Evolutionary conservation across 768 basidiomycete genomes (phyloP), one percentile per base, ranked within the genome.

Genomic region (Boletus subcaerulescens): DNA sequence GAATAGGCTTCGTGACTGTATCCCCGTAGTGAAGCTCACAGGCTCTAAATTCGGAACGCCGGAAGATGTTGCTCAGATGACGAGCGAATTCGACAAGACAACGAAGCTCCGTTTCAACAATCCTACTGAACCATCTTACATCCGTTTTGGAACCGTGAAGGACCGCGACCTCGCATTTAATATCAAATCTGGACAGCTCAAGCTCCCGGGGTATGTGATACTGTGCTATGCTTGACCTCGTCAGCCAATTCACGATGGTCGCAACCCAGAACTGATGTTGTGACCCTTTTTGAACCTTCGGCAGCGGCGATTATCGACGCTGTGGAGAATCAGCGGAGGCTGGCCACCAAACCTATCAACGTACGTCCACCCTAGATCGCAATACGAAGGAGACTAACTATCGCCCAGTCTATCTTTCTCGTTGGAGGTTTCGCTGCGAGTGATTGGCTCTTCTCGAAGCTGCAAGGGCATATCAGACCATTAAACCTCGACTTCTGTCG

Each of bases 121-220:
- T 49, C 56, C 70, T 10, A 46, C 60, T 0, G 74, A 80, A 20
- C 71, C 73, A 2, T 73, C 76, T 31, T 81, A 73, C 60, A 74
- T 83, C 52, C 74, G 72, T 49, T 81, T 83, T 53, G 81, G 80
- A 17, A 71, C 70, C 3, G 68, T 70, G 15, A 65, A 65, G 26
- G 80, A 80, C 57, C 75, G 72, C 39, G 78, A 81, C 56, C 41
- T 56, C 0, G 54, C 47, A 6, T 73, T 71, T 44, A 70, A 72
- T 20, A 82, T 82, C 56, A 71, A 69, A 29, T 74, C 72, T 36
- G 80, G 81, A 6, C 76, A 77, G 51, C 70, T 82, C 49, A 80
- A 78, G 52, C 54, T 82, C 7, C 50, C 61, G 3, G 73, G 72
- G 72, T 75, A 52, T 60, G 40, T 24, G 18, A 8, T 17, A 13